Conservation (phyloP, 73 alveolate genomes). For the Symbiodinium natans region DNA sequence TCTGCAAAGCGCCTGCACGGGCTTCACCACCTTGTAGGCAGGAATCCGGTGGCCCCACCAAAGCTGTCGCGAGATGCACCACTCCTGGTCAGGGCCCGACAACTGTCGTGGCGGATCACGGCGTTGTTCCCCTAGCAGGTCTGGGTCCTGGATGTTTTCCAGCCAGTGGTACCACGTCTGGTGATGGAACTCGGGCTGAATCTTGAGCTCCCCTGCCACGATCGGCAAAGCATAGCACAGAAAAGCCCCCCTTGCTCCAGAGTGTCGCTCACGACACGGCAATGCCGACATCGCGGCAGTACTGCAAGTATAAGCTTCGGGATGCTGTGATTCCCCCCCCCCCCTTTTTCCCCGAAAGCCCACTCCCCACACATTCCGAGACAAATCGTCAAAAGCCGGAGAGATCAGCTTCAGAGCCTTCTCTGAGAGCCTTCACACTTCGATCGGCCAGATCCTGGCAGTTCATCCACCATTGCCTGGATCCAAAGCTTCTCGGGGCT, state of each 20-base stretch:
- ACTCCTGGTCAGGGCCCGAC: conserved; percentile 50
- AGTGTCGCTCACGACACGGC: too few species aligned
- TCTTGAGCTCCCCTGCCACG: conserved; percentile 96
- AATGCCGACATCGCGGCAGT: too few species aligned
- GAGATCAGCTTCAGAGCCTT: background rate
- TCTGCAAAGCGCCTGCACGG: conserved; percentile 97
- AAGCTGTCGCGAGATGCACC: conserved; percentile 97
- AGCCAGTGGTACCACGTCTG: conserved; percentile 97
- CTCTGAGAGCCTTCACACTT: background rate
- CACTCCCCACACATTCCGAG: too few species aligned
- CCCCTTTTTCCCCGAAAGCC: too few species aligned
- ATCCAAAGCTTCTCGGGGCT: too few species aligned
- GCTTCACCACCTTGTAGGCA: conserved; percentile 97
- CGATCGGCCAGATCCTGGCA: conserved; percentile 98
- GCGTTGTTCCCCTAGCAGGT: background rate
- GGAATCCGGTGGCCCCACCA: conserved; percentile 99
- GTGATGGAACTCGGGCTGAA: conserved; percentile 97
- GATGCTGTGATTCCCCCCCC: too few species aligned
- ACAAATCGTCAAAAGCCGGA: too few species aligned
- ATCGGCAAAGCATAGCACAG: too few species aligned
- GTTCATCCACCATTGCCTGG: conserved; percentile 96
- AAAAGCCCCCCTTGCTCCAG: too few species aligned
- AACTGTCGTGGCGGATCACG: background rate
- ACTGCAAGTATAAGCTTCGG: too few species aligned
- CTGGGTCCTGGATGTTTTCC: conserved; percentile 96